A percentile compares a stretch with the other conserved stretches of the same genome.
These are phyloP conservation scores for Dichomitus squalens DNA, from an alignment of 1,284 basidiomycete genomes.

Conservation along the genomic window DNA sequence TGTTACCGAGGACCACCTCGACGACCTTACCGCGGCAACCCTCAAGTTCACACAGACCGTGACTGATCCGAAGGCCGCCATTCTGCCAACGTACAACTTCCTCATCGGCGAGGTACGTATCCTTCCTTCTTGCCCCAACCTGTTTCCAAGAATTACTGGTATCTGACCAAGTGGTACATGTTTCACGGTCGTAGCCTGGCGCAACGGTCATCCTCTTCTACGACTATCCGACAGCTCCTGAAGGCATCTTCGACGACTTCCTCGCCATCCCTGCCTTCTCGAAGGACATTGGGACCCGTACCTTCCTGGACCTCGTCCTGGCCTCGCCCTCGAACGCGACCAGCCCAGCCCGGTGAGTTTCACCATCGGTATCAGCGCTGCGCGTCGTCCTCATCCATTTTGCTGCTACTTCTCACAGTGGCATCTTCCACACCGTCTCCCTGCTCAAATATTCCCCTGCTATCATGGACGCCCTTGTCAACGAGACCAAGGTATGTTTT, in stretches of 20 bases:
- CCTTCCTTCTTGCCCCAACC: not conserved
- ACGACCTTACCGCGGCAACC: constrained; percentile 46
- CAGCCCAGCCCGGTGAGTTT: constrained; percentile 39
- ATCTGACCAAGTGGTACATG: not conserved
- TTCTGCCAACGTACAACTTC: constrained; percentile 58
- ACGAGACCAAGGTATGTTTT: constrained; percentile 48
- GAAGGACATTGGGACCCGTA: constrained; percentile 36
- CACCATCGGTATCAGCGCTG: too few species aligned
- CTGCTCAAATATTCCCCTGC: constrained; percentile 41
- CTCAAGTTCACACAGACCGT: constrained; percentile 50
- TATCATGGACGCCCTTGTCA: constrained; percentile 48
- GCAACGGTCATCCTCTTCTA: constrained; percentile 42
- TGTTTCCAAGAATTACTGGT: not conserved
- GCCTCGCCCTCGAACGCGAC: constrained; percentile 45
- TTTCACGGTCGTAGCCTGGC: constrained; percentile 13
- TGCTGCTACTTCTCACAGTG: constrained; percentile 32
- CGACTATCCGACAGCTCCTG: constrained; percentile 42
- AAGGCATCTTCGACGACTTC: constrained; percentile 46
- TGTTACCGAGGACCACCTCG: constrained; percentile 40
- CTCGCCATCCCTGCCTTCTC: constrained; percentile 35
- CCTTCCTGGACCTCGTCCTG: constrained; percentile 42
- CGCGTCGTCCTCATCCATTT: not conserved
- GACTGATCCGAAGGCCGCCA: constrained; percentile 59
- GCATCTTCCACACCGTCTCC: constrained; percentile 51
- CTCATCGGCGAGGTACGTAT: constrained; percentile 41